These are phyloP conservation scores for Cladosporium sp. DNA, from an alignment of 2,329 filamentous ascomycete genomes.

Conservation along the genomic window DNA sequence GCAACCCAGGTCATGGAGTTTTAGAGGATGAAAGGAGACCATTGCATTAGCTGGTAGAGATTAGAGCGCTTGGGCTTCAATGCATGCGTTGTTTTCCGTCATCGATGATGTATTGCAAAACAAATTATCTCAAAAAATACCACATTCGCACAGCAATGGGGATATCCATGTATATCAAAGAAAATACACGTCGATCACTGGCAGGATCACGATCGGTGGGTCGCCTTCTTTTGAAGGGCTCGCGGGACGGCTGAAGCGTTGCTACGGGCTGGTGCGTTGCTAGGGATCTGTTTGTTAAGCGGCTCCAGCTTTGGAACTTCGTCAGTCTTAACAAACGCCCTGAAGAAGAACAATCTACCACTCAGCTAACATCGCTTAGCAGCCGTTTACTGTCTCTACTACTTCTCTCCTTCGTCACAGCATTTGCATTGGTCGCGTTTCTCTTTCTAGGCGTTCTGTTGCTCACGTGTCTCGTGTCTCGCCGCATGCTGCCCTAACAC, in stretches of 20 bases:
- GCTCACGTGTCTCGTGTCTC: background rate
- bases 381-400: constrained; percentile 11
- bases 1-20: background rate
- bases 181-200: background rate
- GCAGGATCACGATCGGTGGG: background rate
- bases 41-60: background rate
- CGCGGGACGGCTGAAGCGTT: background rate
- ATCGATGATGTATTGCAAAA: background rate
- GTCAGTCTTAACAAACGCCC: background rate
- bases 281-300: background rate
- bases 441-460: background rate
- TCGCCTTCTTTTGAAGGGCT: background rate
- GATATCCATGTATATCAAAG: background rate
- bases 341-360: constrained; percentile 17
- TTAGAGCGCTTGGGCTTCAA: background rate
- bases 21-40: background rate
- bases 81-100: background rate
- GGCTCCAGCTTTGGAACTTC: background rate
- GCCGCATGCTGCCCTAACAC: background rate
- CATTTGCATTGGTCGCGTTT: constrained; percentile 5
- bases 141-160: background rate
- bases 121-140: background rate
- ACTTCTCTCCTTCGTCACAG: background rate
- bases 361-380: constrained; percentile 5
- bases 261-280: background rate